Evolutionary conservation across 2,329 filamentous ascomycete genomes (phyloP), one percentile per base, ranked within the genome.

Genomic region (Biscogniauxia sp.): DNA sequence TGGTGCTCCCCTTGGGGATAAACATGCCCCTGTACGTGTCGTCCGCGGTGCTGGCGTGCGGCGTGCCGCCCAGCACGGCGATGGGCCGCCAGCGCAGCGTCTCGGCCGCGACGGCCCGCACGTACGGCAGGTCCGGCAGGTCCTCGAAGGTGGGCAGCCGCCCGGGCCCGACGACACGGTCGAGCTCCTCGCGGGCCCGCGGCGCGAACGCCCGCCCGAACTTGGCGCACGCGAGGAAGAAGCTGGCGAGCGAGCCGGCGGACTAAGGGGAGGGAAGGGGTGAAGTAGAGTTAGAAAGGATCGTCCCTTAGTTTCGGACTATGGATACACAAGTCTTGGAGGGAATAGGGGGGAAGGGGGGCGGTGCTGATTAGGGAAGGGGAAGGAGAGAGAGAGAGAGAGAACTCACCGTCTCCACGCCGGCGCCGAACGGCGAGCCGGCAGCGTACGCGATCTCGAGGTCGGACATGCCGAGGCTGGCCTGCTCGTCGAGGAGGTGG

Each of bases 161-260:
- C 0, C 76, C 70, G 0, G 58, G 57, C 1, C 81, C 77, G 0
- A 79, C 70, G 0, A 78, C 73, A 3, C 70, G 61, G 41, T 79
- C 76, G 0, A 79, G 70, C 53, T 80, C 77, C 17, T 72, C 72
- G 8, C 74, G 80, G 65, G 66, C 79, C 69, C 65, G 68, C 0
- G 76, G 76, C 23, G 84, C 78, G 19, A 83, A 79, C 7, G 79
- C 77, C 0, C 79, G 80, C 1, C 78, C 80, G 32, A 80, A 80
- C n/a, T 82, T 73, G 17, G 75, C 77, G 69, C 84, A 84, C 0
- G 82, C 82, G 0, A 86, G 74, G 20, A 82, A 74, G 66, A 85
- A 79, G n/a, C 75, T 85, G 0, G 61, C 80, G 62, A 71, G 79
- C 60, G 72, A 85, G 61, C 58, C 84, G 68, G 64, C 83, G 60